Base-by-base conservation (phyloP, 371 early-diverging fungal species). In the Entomophthora muscae region DNA sequence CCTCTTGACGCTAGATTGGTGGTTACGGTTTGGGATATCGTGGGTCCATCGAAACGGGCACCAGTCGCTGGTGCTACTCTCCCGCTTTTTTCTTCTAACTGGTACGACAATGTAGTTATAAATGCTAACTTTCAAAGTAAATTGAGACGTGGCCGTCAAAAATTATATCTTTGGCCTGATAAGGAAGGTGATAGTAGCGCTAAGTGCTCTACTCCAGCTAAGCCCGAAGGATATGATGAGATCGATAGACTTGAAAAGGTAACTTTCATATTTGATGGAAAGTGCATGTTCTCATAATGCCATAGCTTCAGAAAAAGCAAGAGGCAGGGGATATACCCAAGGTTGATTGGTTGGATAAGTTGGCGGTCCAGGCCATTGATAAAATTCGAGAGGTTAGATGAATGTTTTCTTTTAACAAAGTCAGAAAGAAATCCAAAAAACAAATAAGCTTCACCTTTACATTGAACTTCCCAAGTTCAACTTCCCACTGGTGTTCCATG, bases 381-480 rank as follows among this genome's bases (percentile, higher is more conserved):
- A 75, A 78, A 52, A 80, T 90, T 26, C 81, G 87, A 64, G 77
- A 78, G 71, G 89, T 86, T 72, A 27, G 53, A 30, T 3, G 17
- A 32, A 33, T 63, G 0, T 61, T 23, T 42, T 32, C 52, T 54
- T 21, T 65, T 60, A 2, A 52, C 30, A 53, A 56, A 32, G 26
- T 7, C 69, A 83, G 76, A 76, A 71, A 62, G 83, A 78, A 55
- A 76, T 78, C 0, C 69, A 72, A 26, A 73, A 71, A 32, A 73
- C 83, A 3, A 76, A 79, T 17, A 78, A 82, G 3, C 64, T 89
- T 64, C 76, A 82, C 60, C 72, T 97, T 1, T 89, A 89, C 70
- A 76, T 97, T 17, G 88, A 92, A 33, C 75, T 97, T 21, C 93
- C 94, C 0, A 85, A 83, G 65, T 97, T 94, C 71, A 93, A 95